These are phyloP conservation scores for Mortierella sp. DNA, from an alignment of 371 early-diverging fungal species.

Conservation along the genomic window DNA sequence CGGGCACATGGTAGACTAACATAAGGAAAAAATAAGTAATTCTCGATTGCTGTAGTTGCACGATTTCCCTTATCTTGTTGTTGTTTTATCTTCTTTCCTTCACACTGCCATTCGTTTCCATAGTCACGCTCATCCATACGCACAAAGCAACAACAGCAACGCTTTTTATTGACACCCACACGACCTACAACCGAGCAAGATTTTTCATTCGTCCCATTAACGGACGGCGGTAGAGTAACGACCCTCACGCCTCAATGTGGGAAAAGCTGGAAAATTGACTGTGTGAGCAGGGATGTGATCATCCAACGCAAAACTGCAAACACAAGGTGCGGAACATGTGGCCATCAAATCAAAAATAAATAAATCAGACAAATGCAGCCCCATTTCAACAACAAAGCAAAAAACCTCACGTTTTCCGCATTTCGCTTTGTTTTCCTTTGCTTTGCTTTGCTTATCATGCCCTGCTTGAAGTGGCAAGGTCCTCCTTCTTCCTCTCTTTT, in stretches of 20 bases:
- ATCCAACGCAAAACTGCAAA: conserved; percentile 2
- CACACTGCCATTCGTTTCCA: not conserved
- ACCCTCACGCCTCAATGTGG: conserved; percentile 2
- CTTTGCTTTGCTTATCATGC: not conserved
- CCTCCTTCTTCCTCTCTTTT: too few species aligned
- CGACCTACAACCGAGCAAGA: not conserved
- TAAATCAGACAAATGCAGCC: not conserved
- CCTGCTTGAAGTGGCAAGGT: not conserved
- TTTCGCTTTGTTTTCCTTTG: not conserved
- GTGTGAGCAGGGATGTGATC: conserved; percentile 2
- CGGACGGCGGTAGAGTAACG: not conserved
- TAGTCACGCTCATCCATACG: not conserved
- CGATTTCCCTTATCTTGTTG: not conserved
- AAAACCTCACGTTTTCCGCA: not conserved
- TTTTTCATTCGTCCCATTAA: not conserved
- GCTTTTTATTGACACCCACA: not conserved
- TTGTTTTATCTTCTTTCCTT: not conserved
- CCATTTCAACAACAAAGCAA: not conserved
- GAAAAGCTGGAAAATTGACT: not conserved
- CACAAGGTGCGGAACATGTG: conserved; percentile 1
- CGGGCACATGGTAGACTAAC: not conserved
- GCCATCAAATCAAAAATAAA: not conserved
- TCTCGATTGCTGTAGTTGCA: too few species aligned
- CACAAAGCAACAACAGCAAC: not conserved
- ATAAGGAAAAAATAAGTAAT: not conserved